Conservation (phyloP, 352 stramenopile species). For the Phytophthora pistaciae region DNA sequence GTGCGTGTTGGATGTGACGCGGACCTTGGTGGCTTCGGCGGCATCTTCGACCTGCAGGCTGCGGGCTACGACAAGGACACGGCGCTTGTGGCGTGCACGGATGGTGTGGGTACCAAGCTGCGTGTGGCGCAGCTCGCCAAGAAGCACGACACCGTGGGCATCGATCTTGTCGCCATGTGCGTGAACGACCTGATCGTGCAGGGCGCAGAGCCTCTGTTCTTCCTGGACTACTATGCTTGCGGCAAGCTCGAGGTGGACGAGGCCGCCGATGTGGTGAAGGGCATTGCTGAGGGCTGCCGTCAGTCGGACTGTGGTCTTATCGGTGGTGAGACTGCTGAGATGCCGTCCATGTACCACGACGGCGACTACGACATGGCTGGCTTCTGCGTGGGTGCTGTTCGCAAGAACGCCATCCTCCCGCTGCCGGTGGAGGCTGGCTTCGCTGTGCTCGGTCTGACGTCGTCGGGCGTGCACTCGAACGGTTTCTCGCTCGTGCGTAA, state of each 20-base stretch:
- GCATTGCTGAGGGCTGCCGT: conserved; percentile 97
- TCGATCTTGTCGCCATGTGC: conserved; percentile 99
- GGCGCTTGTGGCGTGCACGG: conserved; percentile 97
- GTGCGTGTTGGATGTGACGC: conserved; percentile 95
- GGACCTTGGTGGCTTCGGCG: conserved; percentile 97
- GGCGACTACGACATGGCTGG: conserved; percentile 99
- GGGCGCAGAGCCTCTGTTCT: conserved; percentile 99
- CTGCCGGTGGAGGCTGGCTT: conserved; percentile 92
- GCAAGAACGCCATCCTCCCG: conserved; percentile 84
- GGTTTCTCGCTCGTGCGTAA: conserved; percentile 99
- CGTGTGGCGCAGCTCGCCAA: conserved; percentile 87
- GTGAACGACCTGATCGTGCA: conserved; percentile 99
- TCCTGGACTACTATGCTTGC: conserved; percentile 99
- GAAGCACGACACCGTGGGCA: conserved; percentile 97
- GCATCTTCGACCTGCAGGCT: conserved; percentile 97
- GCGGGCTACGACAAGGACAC: conserved; percentile 98
- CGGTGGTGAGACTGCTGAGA: conserved; percentile 98
- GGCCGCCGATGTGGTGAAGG: conserved; percentile 95
- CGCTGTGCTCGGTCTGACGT: conserved; percentile 96
- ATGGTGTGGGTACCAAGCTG: conserved; percentile 99
- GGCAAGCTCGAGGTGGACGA: conserved; percentile 96
- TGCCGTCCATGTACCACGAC: conserved; percentile 98
- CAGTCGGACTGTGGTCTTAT: conserved; percentile 97
- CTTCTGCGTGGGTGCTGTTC: conserved; percentile 98
- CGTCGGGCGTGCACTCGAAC: conserved; percentile 98